Evolutionary conservation across 495 filamentous ascomycete genomes (phyloP).

Genomic region (Pyrenula aspistea): DNA sequence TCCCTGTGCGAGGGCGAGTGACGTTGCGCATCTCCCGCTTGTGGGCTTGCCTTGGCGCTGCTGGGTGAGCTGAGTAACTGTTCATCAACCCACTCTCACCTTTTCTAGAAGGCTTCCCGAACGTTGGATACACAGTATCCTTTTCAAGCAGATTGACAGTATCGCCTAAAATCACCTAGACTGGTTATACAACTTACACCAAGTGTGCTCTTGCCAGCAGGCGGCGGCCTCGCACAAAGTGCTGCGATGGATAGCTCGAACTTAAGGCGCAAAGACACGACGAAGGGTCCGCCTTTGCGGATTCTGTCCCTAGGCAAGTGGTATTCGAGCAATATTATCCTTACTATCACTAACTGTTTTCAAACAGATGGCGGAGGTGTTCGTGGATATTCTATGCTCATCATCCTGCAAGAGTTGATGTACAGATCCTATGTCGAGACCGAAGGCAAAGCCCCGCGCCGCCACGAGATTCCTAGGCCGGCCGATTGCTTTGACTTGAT

Average conservation of each 20-base stretch:
- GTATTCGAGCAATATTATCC: not conserved
- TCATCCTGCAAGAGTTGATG: slow-evolving; percentile 94
- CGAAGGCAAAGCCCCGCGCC: slow-evolving; percentile 69
- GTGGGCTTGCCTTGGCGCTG: no score
- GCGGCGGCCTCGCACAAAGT: not conserved
- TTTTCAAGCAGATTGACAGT: no score
- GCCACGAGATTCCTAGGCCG: slow-evolving; percentile 86
- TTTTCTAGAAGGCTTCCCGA: no score
- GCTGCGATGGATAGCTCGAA: slow-evolving; percentile 18
- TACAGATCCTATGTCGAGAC: slow-evolving; percentile 77
- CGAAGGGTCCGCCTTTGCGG: slow-evolving; percentile 83
- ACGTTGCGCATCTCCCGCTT: no score
- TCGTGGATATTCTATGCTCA: slow-evolving; percentile 91
- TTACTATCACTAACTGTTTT: slow-evolving; percentile 8
- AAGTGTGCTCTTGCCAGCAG: no score
- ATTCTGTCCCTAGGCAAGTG: slow-evolving; percentile 78
- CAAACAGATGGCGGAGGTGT: slow-evolving; percentile 84
- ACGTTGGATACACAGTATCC: no score
- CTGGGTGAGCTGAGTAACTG: no score
- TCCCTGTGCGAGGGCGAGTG: no score
- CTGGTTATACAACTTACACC: no score
- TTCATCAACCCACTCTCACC: no score
- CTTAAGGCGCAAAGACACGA: slow-evolving; percentile 77
- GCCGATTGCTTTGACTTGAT: slow-evolving; percentile 99
- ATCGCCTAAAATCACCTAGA: no score